A percentile compares a stretch with the other conserved stretches of the same genome.
These are phyloP conservation scores for Prunus salicina DNA, from an alignment of 306 rosid genomes.

Conservation along the genomic window DNA sequence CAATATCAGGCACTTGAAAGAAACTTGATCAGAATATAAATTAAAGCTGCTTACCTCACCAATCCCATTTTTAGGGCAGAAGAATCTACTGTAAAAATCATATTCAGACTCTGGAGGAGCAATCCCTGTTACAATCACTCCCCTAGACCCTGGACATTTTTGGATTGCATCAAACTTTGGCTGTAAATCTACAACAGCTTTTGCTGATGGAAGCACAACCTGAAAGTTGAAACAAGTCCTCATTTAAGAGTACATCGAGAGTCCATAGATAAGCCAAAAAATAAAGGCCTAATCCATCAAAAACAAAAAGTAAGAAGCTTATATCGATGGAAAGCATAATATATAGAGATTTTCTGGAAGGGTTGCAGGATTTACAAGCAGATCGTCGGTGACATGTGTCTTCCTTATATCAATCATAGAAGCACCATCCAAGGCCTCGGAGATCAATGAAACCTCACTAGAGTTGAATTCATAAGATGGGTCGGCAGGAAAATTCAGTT, in stretches of 20 bases:
- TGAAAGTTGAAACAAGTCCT: slow-evolving; percentile 29
- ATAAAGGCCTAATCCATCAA: neutral
- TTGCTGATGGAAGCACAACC: slow-evolving; percentile 56
- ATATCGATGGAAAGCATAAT: neutral
- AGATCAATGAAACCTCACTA: slow-evolving; percentile 36
- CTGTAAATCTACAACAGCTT: slow-evolving; percentile 42
- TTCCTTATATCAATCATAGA: slow-evolving; percentile 43
- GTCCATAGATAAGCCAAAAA: neutral
- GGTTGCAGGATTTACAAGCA: slow-evolving; percentile 46
- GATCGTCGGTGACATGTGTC: slow-evolving; percentile 21
- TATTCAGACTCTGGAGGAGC: slow-evolving; percentile 60
- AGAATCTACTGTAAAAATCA: slow-evolving; percentile 64
- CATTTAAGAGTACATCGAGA: neutral
- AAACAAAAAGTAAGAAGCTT: neutral
- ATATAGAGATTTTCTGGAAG: neutral
- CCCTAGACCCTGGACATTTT: slow-evolving; percentile 51
- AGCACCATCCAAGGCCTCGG: slow-evolving; percentile 46
- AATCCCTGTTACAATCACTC: slow-evolving; percentile 53
- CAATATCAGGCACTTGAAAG: neutral
- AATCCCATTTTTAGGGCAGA: slow-evolving; percentile 59
- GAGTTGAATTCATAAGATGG: slow-evolving; percentile 30
- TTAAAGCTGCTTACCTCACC: slow-evolving; percentile 46
- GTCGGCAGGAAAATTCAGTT: slow-evolving; percentile 49
- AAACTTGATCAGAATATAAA: neutral
- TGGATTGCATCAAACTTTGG: slow-evolving; percentile 51